Conservation (phyloP, 192 early-diverging fungal species). For the Rhizophagus clarus region DNA sequence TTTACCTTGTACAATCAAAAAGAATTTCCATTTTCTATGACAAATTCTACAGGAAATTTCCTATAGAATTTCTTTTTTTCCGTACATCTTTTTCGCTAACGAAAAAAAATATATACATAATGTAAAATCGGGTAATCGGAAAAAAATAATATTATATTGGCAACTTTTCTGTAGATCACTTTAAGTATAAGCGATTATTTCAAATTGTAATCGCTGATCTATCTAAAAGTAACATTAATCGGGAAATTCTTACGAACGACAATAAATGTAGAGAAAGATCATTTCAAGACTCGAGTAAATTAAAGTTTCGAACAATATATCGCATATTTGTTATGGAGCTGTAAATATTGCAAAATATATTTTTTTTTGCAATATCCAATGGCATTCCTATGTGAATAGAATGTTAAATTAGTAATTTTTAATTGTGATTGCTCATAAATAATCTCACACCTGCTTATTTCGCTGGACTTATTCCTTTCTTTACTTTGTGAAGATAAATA, state of each 20-base stretch:
- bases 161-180: no score
- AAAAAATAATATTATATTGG: no score
- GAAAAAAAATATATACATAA: neutral
- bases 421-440: neutral
- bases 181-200: no score
- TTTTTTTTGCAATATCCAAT: conserved; percentile 2
- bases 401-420: neutral
- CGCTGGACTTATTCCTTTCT: conserved; percentile 15
- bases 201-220: no score
- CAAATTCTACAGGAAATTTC: neutral
- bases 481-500: conserved; percentile 11
- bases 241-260: no score
- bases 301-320: neutral
- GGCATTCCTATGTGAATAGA: conserved; percentile 13
- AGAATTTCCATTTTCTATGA: neutral
- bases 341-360: neutral
- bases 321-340: neutral
- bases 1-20: neutral
- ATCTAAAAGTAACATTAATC: no score
- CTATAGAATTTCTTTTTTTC: neutral
- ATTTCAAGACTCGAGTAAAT: neutral
- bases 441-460: conserved; percentile 7
- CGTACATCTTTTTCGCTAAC: neutral
- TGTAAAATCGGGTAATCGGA: no score
- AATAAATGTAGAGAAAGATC: no score